These are phyloP conservation scores for Pouteria glomerata DNA, from an alignment of 148 eudicot species.

Conservation along the genomic window DNA sequence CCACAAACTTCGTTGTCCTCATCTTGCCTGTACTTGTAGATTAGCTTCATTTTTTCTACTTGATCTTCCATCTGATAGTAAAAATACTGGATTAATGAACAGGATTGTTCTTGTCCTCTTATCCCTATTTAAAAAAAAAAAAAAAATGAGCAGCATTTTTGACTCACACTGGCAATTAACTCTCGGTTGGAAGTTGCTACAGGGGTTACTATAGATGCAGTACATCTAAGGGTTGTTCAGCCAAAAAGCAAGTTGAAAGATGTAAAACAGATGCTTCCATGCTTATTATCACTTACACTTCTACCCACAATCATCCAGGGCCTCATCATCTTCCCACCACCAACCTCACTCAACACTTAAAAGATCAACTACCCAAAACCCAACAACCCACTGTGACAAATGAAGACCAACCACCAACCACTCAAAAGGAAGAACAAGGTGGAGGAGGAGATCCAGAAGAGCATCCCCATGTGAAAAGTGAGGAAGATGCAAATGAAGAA, in stretches of 20 bases:
- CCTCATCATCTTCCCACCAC: constrained; percentile 10
- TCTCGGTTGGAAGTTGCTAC: no score
- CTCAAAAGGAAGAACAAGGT: constrained; percentile 24
- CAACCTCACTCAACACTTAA: constrained; percentile 5
- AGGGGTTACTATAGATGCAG: constrained; percentile 86
- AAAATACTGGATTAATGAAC: no score
- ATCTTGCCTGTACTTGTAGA: no score
- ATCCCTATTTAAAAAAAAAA: no score
- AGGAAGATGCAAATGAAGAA: constrained; percentile 17
- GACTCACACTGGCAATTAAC: no score
- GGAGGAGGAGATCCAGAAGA: constrained; percentile 13
- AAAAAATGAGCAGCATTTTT: no score
- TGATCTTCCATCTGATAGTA: no score
- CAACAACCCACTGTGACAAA: not conserved
- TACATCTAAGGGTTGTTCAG: constrained; percentile 74
- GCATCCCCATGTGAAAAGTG: not conserved
- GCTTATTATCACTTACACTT: constrained; percentile 66
- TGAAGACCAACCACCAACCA: constrained; percentile 5
- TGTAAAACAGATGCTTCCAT: constrained; percentile 59
- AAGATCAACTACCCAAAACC: constrained; percentile 4
- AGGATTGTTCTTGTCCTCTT: no score
- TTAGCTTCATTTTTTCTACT: no score
- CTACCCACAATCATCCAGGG: constrained; percentile 51
- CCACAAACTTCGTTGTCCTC: no score
- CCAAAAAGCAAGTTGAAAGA: constrained; percentile 79